Evolutionary conservation across 306 rosid genomes (phyloP).

Genomic region (Prunus kanzakura): DNA sequence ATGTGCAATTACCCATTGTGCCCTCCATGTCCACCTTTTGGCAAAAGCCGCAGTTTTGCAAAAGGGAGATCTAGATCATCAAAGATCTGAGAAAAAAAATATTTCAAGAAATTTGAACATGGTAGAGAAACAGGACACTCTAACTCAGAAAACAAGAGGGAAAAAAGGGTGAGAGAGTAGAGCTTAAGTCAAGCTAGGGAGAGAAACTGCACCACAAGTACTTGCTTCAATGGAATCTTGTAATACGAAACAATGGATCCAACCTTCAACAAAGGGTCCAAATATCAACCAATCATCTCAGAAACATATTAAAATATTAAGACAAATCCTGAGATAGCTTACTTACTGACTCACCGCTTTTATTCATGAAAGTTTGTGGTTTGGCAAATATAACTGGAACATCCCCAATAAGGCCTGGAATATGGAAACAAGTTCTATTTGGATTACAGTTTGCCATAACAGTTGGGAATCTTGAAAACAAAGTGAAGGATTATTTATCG

Average conservation of each 20-base stretch:
- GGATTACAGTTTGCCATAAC: background rate
- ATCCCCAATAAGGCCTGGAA: conserved; percentile 75
- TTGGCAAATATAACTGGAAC: conserved; percentile 81
- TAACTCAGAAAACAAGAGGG: conserved; percentile 7
- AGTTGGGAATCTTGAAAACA: background rate
- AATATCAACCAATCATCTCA: conserved; percentile 30
- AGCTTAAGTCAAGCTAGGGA: conserved; percentile 1
- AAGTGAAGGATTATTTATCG: background rate
- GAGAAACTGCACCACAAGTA: conserved; percentile 68
- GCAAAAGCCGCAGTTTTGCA: conserved; percentile 76
- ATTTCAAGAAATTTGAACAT: background rate
- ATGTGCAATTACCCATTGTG: conserved; percentile 72
- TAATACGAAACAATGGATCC: conserved; percentile 84
- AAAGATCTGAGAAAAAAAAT: conserved; percentile 56
- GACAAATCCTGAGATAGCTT: conserved; percentile 29
- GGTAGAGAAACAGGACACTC: conserved; percentile 12
- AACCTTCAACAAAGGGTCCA: conserved; percentile 55
- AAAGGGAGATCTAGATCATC: conserved; percentile 95
- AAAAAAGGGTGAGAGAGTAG: background rate
- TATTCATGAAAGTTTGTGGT: conserved; percentile 93
- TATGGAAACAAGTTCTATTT: background rate
- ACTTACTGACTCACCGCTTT: conserved; percentile 98
- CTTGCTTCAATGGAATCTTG: conserved; percentile 91
- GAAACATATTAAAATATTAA: conserved; percentile 8
- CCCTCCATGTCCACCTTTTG: conserved; percentile 99